Percentiles rank a stretch among this genome's conserved stretches.
These are phyloP conservation scores for Eutrema heterophyllum DNA, from an alignment of 345 rosid genomes.

Conservation along the genomic window DNA sequence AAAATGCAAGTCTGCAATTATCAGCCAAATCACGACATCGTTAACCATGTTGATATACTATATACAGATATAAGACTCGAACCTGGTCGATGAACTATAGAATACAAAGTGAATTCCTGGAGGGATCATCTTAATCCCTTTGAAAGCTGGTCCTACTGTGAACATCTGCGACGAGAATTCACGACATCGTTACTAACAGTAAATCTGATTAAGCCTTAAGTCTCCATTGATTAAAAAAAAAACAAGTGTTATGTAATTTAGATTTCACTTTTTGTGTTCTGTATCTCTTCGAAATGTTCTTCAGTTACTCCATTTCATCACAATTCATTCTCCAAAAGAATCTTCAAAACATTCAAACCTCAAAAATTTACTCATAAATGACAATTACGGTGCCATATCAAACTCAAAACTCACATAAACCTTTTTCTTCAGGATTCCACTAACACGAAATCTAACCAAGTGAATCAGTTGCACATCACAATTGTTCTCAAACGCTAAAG, in stretches of 20 bases:
- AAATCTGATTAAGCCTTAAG: not conserved
- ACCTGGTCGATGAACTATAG: slow-evolving; percentile 82
- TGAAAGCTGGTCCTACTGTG: slow-evolving; percentile 65
- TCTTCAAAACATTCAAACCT: not conserved
- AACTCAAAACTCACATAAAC: not conserved
- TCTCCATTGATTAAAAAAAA: not conserved
- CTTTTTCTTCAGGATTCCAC: not conserved
- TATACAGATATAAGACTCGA: not conserved
- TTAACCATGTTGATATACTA: not conserved
- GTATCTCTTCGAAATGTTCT: not conserved
- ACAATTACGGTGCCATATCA: not conserved
- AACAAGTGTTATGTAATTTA: not conserved
- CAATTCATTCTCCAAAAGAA: not conserved
- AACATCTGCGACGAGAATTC: slow-evolving; percentile 46
- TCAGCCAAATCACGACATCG: not conserved
- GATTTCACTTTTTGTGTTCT: not conserved
- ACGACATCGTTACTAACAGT: not conserved
- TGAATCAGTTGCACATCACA: not conserved
- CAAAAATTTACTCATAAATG: not conserved
- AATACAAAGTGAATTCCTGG: slow-evolving; percentile 85
- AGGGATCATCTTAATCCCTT: slow-evolving; percentile 96
- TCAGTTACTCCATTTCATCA: not conserved
- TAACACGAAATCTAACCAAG: not conserved
- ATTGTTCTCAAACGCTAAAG: not conserved
- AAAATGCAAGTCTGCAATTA: slow-evolving; percentile 14